These are phyloP conservation scores for Apiotrichum domesticum DNA, from an alignment of 1,284 basidiomycete genomes.

Conservation along the genomic window DNA sequence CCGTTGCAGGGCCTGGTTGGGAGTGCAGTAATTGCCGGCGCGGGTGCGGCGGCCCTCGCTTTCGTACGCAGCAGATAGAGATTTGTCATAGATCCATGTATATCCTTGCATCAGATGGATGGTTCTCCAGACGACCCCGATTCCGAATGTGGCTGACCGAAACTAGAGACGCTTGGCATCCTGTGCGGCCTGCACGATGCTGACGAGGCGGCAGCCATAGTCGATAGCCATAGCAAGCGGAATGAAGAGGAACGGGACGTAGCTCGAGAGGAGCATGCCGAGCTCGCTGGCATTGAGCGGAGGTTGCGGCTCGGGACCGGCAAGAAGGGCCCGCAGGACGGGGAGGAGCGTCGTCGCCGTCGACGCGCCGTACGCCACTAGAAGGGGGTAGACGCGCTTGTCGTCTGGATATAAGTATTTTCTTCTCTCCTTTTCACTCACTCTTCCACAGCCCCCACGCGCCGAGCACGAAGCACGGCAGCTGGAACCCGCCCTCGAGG, in stretches of 20 bases:
- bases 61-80: not conserved
- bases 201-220: slow-evolving; percentile 50
- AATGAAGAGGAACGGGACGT: slow-evolving; percentile 67
- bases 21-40: not conserved
- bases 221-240: slow-evolving; percentile 67
- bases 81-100: too few species aligned
- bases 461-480: slow-evolving; percentile 68
- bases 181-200: slow-evolving; percentile 19
- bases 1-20: not conserved
- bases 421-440: slow-evolving; percentile 31
- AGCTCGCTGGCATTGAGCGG: slow-evolving; percentile 24
- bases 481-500: slow-evolving; percentile 57
- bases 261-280: slow-evolving; percentile 62
- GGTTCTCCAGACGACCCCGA: too few species aligned
- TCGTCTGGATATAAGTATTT: slow-evolving; percentile 23
- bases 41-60: not conserved
- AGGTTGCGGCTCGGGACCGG: slow-evolving; percentile 34
- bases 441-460: slow-evolving; percentile 61
- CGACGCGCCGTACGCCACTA: slow-evolving; percentile 69
- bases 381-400: slow-evolving; percentile 42
- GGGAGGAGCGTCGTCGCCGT: slow-evolving; percentile 70
- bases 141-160: too few species aligned
- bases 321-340: slow-evolving; percentile 58
- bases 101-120: not conserved
- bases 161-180: slow-evolving; percentile 14